phyloP scores from a whole-genome alignment of 306 rosid genomes.

The Parietaria judaica region DNA sequence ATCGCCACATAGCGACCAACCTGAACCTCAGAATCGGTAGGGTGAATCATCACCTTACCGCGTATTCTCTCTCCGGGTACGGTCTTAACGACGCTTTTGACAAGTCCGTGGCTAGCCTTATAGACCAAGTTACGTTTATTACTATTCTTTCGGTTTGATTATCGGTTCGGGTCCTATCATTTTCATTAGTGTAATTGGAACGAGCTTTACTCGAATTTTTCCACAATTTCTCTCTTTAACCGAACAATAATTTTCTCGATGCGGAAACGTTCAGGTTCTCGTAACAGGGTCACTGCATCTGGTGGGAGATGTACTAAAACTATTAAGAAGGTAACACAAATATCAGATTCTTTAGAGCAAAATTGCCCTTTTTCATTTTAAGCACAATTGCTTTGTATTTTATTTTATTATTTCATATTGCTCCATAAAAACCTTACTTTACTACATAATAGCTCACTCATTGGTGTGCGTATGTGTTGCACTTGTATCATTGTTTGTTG shows the following conservation, averaged over 20 bases:
- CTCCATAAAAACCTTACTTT: constrained; percentile 3
- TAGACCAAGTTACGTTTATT: no score
- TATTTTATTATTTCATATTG: not conserved
- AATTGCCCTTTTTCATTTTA: constrained; percentile 7
- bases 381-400: constrained; percentile 9
- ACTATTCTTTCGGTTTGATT: no score
- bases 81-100: constrained; percentile 90
- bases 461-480: not conserved
- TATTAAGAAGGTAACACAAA: constrained; percentile 29
- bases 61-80: constrained; percentile 75
- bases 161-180: no score
- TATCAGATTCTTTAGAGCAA: not conserved
- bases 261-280: constrained; percentile 42
- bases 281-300: constrained; percentile 75
- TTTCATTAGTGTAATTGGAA: no score
- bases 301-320: constrained; percentile 49
- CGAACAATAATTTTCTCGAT: not conserved
- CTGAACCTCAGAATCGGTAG: constrained; percentile 75
- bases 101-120: constrained; percentile 61
- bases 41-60: constrained; percentile 75
- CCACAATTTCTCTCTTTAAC: not conserved
- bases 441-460: not conserved
- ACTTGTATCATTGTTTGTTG: constrained; percentile 1
- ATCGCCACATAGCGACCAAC: constrained; percentile 44
- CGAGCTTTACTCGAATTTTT: not conserved